These are phyloP conservation scores for Cryptococcus sp. DNA, from an alignment of 1,284 basidiomycete species.

Conservation along the genomic window DNA sequence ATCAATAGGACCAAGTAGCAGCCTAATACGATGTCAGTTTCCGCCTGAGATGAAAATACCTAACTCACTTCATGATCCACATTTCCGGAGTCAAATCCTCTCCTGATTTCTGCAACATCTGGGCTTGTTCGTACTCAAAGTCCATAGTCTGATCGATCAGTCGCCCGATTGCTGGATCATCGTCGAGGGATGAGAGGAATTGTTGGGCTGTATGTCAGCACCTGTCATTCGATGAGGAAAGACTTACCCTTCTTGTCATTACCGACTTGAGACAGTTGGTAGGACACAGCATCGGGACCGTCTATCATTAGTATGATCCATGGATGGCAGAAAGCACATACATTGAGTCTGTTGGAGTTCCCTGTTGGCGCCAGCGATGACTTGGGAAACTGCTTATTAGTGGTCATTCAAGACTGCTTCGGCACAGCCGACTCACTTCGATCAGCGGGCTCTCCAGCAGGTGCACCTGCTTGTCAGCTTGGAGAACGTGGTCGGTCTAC, in stretches of 20 bases:
- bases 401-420: background rate
- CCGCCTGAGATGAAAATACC: background rate
- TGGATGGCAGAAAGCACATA: constrained; percentile 8
- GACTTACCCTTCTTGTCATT: constrained; percentile 44
- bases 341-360: constrained; percentile 44
- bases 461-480: constrained; percentile 19
- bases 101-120: constrained; percentile 44
- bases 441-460: constrained; percentile 48
- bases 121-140: constrained; percentile 48
- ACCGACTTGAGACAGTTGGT: constrained; percentile 50
- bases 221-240: background rate
- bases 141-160: constrained; percentile 48
- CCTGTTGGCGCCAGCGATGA: constrained; percentile 43
- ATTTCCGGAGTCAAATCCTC: constrained; percentile 27
- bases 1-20: constrained; percentile 29
- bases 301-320: constrained; percentile 13
- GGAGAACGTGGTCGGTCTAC: background rate
- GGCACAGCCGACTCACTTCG: constrained; percentile 26
- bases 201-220: constrained; percentile 18
- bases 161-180: constrained; percentile 46
- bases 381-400: constrained; percentile 35
- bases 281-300: constrained; percentile 49
- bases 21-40: constrained; percentile 5
- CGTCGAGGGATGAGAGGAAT: constrained; percentile 41
- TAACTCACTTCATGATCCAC: constrained; percentile 29